Base-by-base conservation (phyloP, 2,329 filamentous ascomycete genomes). In the Verticillium klebahnii region DNA sequence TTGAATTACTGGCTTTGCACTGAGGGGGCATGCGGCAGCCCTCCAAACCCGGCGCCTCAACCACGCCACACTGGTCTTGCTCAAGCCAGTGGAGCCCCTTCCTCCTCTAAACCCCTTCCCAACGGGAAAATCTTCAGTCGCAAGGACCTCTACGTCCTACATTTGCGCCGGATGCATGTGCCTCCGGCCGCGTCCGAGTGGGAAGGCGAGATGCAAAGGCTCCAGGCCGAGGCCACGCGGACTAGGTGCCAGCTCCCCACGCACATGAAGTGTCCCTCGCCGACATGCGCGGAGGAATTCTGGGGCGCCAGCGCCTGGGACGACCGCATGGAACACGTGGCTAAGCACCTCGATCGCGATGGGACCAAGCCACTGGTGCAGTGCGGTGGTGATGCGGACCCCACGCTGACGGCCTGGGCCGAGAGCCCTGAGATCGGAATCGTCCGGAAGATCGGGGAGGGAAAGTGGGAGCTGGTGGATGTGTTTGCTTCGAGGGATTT, bases 81-180 rank as follows among this genome's bases (percentile, higher is more conserved):
- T 6, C 29, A 29, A 29, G 29, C 5, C 29, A 29, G 5, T 6
- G 29, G 29, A 29, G 4, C 29, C 29, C 29, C n/a, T 0, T n/a
- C 37, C 37, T 50, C 19, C 45, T 23, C 45, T 23, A 1, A 7
- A 5, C 23, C 45, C 45, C 54, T 34, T 8, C 54, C 54, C 19
- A 61, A 60, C 55, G 88, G 82, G 17, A 75, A 77, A 36, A 80
- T 83, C 68, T 97, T 97, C 80, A 96, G 96, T 75, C 89, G 93
- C 69, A 96, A 96, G 72, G 93, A 97, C 70, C 85, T 97, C 11
- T 97, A 93, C 77, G 92, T 89, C 0, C 92, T 96, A 69, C 94
- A 97, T 71, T 82, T 94, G 2, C 85, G 91, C 6, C 89, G 94
- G 56, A 96, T 96, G 91, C 93, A 97, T 71, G 80, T 84, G 0